Percentiles rank a stretch among this genome's conserved stretches.
Evolutionary conservation across 1,284 basidiomycete species (phyloP).

Genomic region (Leccinum huronense): DNA sequence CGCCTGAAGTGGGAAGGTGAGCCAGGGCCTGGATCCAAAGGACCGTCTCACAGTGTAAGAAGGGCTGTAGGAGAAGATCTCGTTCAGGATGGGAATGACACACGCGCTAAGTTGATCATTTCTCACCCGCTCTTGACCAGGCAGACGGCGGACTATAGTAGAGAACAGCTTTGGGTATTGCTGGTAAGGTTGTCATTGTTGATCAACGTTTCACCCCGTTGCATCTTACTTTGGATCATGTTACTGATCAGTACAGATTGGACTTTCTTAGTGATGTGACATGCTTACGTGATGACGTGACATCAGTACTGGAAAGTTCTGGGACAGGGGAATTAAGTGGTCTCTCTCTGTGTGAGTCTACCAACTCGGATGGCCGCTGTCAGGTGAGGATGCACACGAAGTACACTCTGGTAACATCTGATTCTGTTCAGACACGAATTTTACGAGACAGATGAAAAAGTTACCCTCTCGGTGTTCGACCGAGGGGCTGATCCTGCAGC

Average conservation of each 20-base stretch:
- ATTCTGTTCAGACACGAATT: slow-evolving; percentile 69
- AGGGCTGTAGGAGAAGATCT: slow-evolving; percentile 36
- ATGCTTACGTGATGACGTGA: slow-evolving; percentile 22
- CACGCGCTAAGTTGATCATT: not conserved
- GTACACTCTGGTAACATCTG: not conserved
- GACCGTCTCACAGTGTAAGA: slow-evolving; percentile 46
- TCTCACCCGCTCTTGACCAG: slow-evolving; percentile 34
- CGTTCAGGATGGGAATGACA: slow-evolving; percentile 1
- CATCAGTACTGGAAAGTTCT: slow-evolving; percentile 28
- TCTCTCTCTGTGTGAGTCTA: not conserved
- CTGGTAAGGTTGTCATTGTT: slow-evolving; percentile 2
- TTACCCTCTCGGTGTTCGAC: slow-evolving; percentile 79
- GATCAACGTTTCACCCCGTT: not conserved
- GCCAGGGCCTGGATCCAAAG: not conserved
- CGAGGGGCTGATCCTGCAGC: slow-evolving; percentile 66
- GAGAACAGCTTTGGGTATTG: slow-evolving; percentile 42
- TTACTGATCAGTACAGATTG: not conserved
- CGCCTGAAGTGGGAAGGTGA: not conserved
- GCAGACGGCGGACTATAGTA: not conserved
- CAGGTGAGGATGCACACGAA: slow-evolving; percentile 37
- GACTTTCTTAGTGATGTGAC: not conserved
- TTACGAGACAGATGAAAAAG: slow-evolving; percentile 77
- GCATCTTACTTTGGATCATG: not conserved
- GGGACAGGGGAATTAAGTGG: slow-evolving; percentile 11
- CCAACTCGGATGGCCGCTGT: slow-evolving; percentile 38